Evolutionary conservation across 495 filamentous ascomycete species (phyloP), one percentile per base, ranked within the genome.

Genomic region (Penicillium turbatum): DNA sequence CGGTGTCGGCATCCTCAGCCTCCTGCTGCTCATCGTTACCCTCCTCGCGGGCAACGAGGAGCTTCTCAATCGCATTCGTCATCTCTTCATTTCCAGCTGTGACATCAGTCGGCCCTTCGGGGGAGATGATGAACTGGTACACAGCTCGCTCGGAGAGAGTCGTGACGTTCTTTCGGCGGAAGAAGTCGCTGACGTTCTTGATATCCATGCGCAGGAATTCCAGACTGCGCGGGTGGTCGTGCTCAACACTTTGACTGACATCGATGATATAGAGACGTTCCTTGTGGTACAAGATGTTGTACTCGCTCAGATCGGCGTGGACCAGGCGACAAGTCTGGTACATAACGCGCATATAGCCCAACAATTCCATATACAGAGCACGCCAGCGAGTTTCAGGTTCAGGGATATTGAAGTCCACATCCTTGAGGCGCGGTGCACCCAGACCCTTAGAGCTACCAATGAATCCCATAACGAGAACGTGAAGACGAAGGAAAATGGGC

Each of bases 191-290:
- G 2, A 93, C 82, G 62, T 98, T 98, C 77, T 96, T 97, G 69
- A 97, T 88, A 68, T 98, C 93, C 89, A 95, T 97, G 16, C 92
- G 83, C 53, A 97, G 73, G 67, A 98, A 97, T 66, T 97, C 90
- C 16, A 95, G 76, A 30, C 86, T 90, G 53, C 88, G 79, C 1
- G 93, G 92, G 70, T 98, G 93, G 52, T 97, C 90, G 64, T 96
- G 91, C 73, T 97, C 93, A 26, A 98, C 93, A 61, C 85, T 89
- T 70, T 98, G 93, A 58, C 90, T 95, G 39, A 98, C 93, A 74
- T 98, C 93, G 61, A 98, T 98, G 63, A 98, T 85, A 77, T 87
- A 95, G 0, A 96, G 79, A 59, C 85, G 83, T 40, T 82, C 77
- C 60, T 91, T 79, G 69, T 96, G 83, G 72, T 95, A 97, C 0